Evolutionary conservation across 2,329 filamentous ascomycete genomes (phyloP).

Genomic region (Fonsecaea pugnacius): DNA sequence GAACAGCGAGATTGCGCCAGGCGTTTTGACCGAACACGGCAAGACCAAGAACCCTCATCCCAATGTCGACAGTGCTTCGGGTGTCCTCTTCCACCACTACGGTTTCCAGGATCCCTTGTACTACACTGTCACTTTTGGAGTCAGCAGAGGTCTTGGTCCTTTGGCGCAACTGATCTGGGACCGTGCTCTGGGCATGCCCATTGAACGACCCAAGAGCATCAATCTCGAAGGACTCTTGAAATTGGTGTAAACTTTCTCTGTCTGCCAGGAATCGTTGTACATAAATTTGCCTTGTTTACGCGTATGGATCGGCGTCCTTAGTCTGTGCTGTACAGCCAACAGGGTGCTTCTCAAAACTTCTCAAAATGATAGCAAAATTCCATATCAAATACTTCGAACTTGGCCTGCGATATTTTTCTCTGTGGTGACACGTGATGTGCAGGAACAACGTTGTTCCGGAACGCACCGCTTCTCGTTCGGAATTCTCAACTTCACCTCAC

Average conservation of each 20-base stretch:
- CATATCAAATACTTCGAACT: background rate
- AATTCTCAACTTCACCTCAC: background rate
- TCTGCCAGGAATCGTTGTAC: conserved; percentile 20
- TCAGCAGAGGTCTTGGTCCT: conserved; percentile 75
- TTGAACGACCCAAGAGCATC: conserved; percentile 97
- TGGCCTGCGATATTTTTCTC: background rate
- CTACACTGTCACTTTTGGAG: conserved; percentile 76
- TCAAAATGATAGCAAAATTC: background rate
- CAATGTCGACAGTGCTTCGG: conserved; percentile 92
- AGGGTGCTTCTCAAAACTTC: conserved; percentile 2
- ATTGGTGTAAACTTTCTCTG: conserved; percentile 47
- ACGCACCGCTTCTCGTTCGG: too few species aligned
- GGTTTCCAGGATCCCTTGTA: conserved; percentile 97
- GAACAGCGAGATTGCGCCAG: conserved; percentile 88
- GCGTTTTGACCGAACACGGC: conserved; percentile 89
- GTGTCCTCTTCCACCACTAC: conserved; percentile 97
- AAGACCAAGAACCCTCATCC: conserved; percentile 99
- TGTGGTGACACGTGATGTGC: background rate
- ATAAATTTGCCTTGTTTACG: conserved; percentile 21
- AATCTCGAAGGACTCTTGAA: conserved; percentile 85
- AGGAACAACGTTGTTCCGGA: background rate
- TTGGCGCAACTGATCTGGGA: conserved; percentile 97
- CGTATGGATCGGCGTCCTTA: conserved; percentile 11
- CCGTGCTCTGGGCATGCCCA: conserved; percentile 86
- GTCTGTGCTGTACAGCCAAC: background rate